Evolutionary conservation across 2,329 filamentous ascomycete genomes (phyloP).

Genomic region (Fusarium nanum): DNA sequence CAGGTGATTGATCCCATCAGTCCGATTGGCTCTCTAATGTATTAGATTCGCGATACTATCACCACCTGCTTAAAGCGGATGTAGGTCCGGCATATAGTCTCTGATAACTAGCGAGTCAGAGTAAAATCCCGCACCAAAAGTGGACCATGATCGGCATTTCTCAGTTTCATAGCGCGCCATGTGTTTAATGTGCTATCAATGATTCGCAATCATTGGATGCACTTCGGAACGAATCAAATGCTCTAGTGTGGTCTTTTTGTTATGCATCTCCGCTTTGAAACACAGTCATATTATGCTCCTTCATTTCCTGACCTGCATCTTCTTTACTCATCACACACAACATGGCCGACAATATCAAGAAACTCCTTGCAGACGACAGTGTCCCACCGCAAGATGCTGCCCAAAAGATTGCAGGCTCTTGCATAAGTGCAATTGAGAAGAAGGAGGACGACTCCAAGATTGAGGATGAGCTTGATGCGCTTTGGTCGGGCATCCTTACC

Average conservation of each 20-base stretch:
- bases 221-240: not conserved
- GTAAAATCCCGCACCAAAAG: constrained; percentile 11
- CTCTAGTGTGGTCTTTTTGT: not conserved
- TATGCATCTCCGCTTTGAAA: constrained; percentile 11
- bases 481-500: constrained; percentile 34
- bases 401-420: constrained; percentile 14
- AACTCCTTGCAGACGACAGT: constrained; percentile 11
- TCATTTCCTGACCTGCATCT: not conserved
- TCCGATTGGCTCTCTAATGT: constrained; percentile 22
- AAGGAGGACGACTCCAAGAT: constrained; percentile 15
- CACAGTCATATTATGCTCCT: not conserved
- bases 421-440: constrained; percentile 21
- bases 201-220: constrained; percentile 28
- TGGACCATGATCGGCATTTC: constrained; percentile 35
- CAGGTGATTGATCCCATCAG: constrained; percentile 22
- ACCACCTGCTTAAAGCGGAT: constrained; percentile 40
- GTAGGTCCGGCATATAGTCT: constrained; percentile 17
- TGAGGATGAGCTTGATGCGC: constrained; percentile 20
- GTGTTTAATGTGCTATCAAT: constrained; percentile 32
- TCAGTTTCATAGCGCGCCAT: constrained; percentile 32
- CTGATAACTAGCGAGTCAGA: not conserved
- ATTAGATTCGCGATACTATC: constrained; percentile 9
- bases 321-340: not conserved
- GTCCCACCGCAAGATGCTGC: constrained; percentile 27
- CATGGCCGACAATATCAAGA: constrained; percentile 26